A percentile compares a stretch with the other conserved stretches of the same genome.
phyloP scores from a whole-genome alignment of 2,329 filamentous ascomycete species.

The Colletotrichum lupini region DNA sequence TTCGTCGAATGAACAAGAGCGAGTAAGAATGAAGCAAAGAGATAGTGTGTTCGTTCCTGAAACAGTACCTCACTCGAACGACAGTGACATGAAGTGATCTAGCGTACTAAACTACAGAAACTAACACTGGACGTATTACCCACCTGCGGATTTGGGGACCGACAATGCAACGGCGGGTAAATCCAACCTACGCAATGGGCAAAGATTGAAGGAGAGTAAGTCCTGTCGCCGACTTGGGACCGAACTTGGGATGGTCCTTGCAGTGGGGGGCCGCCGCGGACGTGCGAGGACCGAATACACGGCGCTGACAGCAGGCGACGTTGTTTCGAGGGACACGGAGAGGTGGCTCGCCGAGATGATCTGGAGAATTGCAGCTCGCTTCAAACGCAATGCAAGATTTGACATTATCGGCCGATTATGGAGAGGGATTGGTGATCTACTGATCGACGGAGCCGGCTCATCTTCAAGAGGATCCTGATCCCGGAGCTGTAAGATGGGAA shows the following conservation, averaged over 20 bases:
- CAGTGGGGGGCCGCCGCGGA: background rate
- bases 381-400: background rate
- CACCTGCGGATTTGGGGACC: background rate
- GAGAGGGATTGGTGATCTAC: slow-evolving; percentile 9
- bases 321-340: background rate
- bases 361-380: background rate
- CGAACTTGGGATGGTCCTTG: slow-evolving; percentile 16
- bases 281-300: background rate
- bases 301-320: background rate
- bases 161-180: background rate
- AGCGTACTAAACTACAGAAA: background rate
- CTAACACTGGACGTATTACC: background rate
- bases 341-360: slow-evolving; percentile 3
- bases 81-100: background rate
- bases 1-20: background rate
- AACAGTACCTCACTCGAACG: background rate
- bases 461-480: background rate
- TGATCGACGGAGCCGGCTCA: slow-evolving; percentile 10
- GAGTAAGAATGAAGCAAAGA: background rate
- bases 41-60: too few relatives aligned
- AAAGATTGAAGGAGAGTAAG: background rate
- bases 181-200: background rate
- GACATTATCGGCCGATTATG: background rate
- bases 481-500: background rate
- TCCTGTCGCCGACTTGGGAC: background rate